A percentile compares a stretch with the other conserved stretches of the same genome.
These are phyloP conservation scores for Penicillium sp. DNA, from an alignment of 2,329 filamentous ascomycete species.

Conservation along the genomic window DNA sequence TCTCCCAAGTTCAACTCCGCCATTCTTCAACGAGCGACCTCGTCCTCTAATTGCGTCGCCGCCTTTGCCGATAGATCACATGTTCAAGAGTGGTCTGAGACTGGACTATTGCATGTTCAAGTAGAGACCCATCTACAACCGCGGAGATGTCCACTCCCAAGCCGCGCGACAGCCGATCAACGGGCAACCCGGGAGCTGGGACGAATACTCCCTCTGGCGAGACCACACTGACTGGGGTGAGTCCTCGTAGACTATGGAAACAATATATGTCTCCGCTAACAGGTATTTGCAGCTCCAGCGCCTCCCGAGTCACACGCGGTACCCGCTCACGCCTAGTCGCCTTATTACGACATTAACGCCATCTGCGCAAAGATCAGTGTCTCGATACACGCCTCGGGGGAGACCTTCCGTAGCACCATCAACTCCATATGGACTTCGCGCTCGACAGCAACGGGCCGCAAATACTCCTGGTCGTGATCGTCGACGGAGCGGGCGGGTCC, in stretches of 20 bases:
- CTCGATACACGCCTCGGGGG: slow-evolving; percentile 38
- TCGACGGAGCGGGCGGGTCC: slow-evolving; percentile 51
- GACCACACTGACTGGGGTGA: slow-evolving; percentile 30
- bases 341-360: slow-evolving; percentile 32
- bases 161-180: slow-evolving; percentile 30
- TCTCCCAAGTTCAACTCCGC: slow-evolving; percentile 11
- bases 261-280: background rate
- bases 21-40: background rate
- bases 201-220: slow-evolving; percentile 31
- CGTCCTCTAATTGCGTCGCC: background rate
- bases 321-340: slow-evolving; percentile 41
- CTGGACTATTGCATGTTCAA: background rate
- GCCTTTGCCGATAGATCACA: background rate
- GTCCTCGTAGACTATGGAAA: background rate
- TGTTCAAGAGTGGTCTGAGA: background rate
- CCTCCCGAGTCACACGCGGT: slow-evolving; percentile 31
- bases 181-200: slow-evolving; percentile 23
- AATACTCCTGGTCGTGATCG: slow-evolving; percentile 54
- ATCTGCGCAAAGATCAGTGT: slow-evolving; percentile 35
- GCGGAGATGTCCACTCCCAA: slow-evolving; percentile 34
- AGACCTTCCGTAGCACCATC: slow-evolving; percentile 45
- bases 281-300: slow-evolving; percentile 33
- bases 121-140: background rate
- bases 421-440: slow-evolving; percentile 58
- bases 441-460: slow-evolving; percentile 55